phyloP scores from a whole-genome alignment of 208 protist genomes.

The Crithidia thermophila region DNA sequence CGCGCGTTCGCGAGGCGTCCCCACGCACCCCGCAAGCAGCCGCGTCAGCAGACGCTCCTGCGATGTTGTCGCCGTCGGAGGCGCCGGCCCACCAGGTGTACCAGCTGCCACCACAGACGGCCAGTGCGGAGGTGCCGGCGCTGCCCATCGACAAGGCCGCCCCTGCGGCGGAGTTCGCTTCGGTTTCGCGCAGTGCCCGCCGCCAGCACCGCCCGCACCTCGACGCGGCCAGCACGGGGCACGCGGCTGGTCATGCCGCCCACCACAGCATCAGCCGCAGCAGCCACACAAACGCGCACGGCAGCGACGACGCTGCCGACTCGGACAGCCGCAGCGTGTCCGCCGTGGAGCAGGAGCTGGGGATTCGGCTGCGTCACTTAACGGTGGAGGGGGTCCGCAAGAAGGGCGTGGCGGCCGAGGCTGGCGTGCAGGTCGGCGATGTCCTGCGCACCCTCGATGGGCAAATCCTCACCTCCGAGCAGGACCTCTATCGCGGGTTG shows the following conservation, averaged over 20 bases:
- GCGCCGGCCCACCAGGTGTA: conserved; percentile 8
- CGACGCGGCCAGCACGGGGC: not conserved
- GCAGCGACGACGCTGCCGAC: not conserved
- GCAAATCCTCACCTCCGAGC: conserved; percentile 3
- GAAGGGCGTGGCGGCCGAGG: conserved; percentile 25
- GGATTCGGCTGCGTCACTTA: conserved; percentile 20
- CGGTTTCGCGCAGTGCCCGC: conserved; percentile 12
- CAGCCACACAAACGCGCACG: not conserved
- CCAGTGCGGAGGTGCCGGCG: not conserved
- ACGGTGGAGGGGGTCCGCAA: conserved; percentile 10
- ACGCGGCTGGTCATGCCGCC: not conserved
- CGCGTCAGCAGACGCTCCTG: not conserved
- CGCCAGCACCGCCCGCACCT: not conserved
- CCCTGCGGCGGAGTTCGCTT: not conserved
- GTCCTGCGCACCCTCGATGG: conserved; percentile 33
- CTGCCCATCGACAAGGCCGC: not conserved
- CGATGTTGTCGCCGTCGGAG: not conserved
- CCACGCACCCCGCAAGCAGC: conserved; percentile 11
- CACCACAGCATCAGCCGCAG: not conserved
- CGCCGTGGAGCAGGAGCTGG: conserved; percentile 16
- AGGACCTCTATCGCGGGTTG: conserved; percentile 17
- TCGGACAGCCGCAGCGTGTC: not conserved
- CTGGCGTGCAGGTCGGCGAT: conserved; percentile 35
- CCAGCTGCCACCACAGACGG: conserved; percentile 1
- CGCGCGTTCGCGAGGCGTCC: conserved; percentile 8